Evolutionary conservation across 306 rosid species (phyloP), one percentile per base, ranked within the genome.

Genomic region (Fragaria ananassa): DNA sequence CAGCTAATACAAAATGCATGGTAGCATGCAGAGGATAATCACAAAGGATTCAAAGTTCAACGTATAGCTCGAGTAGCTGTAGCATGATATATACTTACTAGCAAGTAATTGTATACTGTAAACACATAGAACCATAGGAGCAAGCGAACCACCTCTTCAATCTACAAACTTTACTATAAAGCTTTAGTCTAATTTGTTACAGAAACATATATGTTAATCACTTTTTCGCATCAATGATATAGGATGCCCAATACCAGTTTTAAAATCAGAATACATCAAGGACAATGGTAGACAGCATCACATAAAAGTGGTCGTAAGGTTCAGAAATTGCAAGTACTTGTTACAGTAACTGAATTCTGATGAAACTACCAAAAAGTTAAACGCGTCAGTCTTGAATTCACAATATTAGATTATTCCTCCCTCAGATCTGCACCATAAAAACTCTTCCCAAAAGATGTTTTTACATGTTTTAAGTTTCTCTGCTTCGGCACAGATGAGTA

Each of bases 11-110:
- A 74, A 42, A 49, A 47, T 68, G 35, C 61, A 56, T 25, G 66
- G 71, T 25, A 74, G 71, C 60, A 57, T 77, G 58, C 69, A 63
- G 62, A 71, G 35, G 63, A 78, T 18, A 50, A 54, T 70, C 56
- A 73, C 58, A 41, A 51, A 74, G 41, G 21, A 12, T 25, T 27
- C 66, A 18, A 71, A 62, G 18, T 67, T 53, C 46, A 58, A 46
- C 13, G 7, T 62, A 70, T 74, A 66, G 69, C 76, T 51, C 37
- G 47, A 27, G 49, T 47, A 64, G 10, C 29, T 17, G 42, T 18
- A 37, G 63, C 13, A 37, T 7, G 46, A 67, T n/a, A 4, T n/a
- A 18, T 19, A n/a, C 25, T 19, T 53, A 0, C 61, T 21, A 53
- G 12, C 8, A 18, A 17, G 61, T 56, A n/a, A 56, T 19, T 56